Conservation (phyloP, 805 yeast genomes). For the Kluyveromyces nonfermentans region DNA sequence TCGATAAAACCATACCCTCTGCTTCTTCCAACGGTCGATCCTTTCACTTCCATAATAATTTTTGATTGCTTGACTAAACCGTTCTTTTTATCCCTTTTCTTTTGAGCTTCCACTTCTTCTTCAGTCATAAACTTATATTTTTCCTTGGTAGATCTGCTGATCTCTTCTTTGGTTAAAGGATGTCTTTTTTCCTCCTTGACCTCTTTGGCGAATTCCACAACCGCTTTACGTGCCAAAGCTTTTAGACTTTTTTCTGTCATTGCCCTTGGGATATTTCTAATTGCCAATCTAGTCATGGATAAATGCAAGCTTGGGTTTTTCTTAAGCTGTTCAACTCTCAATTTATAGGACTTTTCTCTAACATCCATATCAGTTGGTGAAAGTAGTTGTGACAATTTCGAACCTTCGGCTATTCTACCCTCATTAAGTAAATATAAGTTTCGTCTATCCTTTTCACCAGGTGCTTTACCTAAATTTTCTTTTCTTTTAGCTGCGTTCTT, state of each 20-base stretch:
- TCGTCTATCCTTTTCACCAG: constrained; percentile 74
- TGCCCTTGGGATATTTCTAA: constrained; percentile 87
- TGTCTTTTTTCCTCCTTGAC: constrained; percentile 69
- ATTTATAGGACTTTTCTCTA: constrained; percentile 76
- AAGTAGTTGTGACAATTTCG: constrained; percentile 65
- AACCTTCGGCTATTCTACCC: constrained; percentile 78
- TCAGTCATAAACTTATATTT: constrained; percentile 37
- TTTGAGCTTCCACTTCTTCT: constrained; percentile 31
- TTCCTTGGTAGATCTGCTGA: constrained; percentile 64
- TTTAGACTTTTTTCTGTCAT: constrained; percentile 83
- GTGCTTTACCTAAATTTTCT: constrained; percentile 70
- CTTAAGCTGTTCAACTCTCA: constrained; percentile 82
- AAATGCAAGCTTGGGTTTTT: constrained; percentile 87
- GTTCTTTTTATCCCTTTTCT: constrained; percentile 58
- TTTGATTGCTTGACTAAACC: constrained; percentile 94
- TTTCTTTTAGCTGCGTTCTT: constrained; percentile 64
- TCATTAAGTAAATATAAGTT: constrained; percentile 81
- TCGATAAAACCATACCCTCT: constrained; percentile 97
- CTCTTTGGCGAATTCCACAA: constrained; percentile 88
- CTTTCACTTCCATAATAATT: constrained; percentile 86
- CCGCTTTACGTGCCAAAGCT: constrained; percentile 88
- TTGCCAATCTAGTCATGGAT: constrained; percentile 90
- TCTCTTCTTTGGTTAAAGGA: constrained; percentile 82
- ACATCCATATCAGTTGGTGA: constrained; percentile 70
- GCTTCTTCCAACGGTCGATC: constrained; percentile 75